Base-by-base conservation (phyloP, 768 basidiomycete species). In the Lactarius deliciosus region DNA sequence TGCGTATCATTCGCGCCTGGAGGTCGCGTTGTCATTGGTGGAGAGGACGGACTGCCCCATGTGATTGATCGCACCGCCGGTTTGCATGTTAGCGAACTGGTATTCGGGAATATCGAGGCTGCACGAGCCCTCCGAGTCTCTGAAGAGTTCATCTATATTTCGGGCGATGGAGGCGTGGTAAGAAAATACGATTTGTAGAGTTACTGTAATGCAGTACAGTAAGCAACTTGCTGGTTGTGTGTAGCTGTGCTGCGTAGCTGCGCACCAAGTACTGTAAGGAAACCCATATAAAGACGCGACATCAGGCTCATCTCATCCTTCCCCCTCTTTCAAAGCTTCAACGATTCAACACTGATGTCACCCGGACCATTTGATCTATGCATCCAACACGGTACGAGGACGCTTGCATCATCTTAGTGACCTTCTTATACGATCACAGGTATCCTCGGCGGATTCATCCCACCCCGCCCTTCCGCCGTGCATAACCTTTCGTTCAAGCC, bases 381-480 rank as follows among this genome's bases (percentile, higher is more conserved):
- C 65, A 82, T 88, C 60, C 88, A 90, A 77, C 81, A 82, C 73
- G 89, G 89, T 85, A 69, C 18, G 76, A 70, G 3, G 32, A 30
- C 16, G 13, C 30, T 36, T 13, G 13, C 18, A 25, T 28, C 34
- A 30, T 30, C 34, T 55, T 22, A 34, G 34, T 60, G 60, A 18
- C 3, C 64, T 58, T 36, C 59, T 66, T 40, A 65, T 47, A 15
- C 40, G 16, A 18, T 40, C 55, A 11, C 38, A 92, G 91, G 91
- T 66, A 92, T 92, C 73, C 75, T 78, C 15, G 91, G 91, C 36
- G 91, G 91, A 50, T 90, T 93, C 72, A 85, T 84, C 15, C 87
- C 89, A 0, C 86, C 91, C 4, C 86, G 79, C 8, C 86, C 88
- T 3, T 76, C 76, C 32, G 85, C 83, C 16, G 76, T 88, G 71